Percentiles rank a stretch among this genome's conserved stretches.
phyloP scores from a whole-genome alignment of 1,284 basidiomycete genomes.

The Schizophyllum amplum region DNA sequence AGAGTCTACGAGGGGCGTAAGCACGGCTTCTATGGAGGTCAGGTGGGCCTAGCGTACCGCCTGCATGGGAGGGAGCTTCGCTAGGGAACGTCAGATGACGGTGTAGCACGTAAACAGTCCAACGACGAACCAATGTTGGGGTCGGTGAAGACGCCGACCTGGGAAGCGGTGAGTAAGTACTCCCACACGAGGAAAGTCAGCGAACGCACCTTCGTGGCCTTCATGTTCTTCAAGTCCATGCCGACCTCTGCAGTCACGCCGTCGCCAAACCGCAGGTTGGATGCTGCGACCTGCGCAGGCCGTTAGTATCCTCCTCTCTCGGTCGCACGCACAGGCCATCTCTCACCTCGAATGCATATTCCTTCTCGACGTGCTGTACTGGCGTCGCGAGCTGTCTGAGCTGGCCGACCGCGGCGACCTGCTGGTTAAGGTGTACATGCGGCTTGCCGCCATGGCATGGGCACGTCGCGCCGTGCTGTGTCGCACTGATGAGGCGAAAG shows the following conservation, averaged over 20 bases:
- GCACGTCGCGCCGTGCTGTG: slow-evolving; percentile 47
- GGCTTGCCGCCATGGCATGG: slow-evolving; percentile 54
- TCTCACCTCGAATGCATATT: slow-evolving; percentile 84
- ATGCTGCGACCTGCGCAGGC: slow-evolving; percentile 72
- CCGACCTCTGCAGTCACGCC: slow-evolving; percentile 89
- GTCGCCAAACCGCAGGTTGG: slow-evolving; percentile 84
- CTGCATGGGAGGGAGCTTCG: slow-evolving; percentile 77
- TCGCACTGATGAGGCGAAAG: slow-evolving; percentile 60
- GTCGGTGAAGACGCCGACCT: slow-evolving; percentile 95
- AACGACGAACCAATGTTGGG: slow-evolving; percentile 45
- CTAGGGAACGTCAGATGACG: slow-evolving; percentile 15
- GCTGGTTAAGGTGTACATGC: slow-evolving; percentile 29
- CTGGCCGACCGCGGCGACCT: slow-evolving; percentile 46
- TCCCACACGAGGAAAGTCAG: not conserved
- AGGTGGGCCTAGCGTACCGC: slow-evolving; percentile 38
- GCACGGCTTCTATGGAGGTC: not conserved
- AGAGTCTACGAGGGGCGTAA: slow-evolving; percentile 46
- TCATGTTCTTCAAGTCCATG: slow-evolving; percentile 90
- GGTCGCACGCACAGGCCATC: slow-evolving; percentile 32
- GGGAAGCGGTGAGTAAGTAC: slow-evolving; percentile 12
- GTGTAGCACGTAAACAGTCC: not conserved
- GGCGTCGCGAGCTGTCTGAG: slow-evolving; percentile 80
- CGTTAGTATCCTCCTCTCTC: no score
- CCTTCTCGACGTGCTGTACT: slow-evolving; percentile 69
- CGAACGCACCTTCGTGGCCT: slow-evolving; percentile 59